These are phyloP conservation scores for Tolypocladium ovalisporum DNA, from an alignment of 2,329 filamentous ascomycete species.

Conservation along the genomic window DNA sequence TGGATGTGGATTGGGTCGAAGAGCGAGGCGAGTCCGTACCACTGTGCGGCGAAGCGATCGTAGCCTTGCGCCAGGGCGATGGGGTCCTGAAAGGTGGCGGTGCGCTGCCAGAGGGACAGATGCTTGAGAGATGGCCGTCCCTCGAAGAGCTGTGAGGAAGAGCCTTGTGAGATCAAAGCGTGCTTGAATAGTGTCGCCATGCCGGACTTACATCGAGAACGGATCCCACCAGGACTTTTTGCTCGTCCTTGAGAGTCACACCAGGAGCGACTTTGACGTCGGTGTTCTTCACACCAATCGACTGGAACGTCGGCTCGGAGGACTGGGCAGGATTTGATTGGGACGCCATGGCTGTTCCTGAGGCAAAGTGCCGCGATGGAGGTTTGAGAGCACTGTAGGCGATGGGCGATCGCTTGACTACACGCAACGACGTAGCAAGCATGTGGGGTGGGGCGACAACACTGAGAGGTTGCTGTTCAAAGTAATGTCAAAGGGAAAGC, in stretches of 20 bases:
- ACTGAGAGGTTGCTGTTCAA: no score
- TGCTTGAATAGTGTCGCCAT: neutral
- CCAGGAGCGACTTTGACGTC: neutral
- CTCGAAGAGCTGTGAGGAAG: conserved; percentile 37
- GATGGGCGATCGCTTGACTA: neutral
- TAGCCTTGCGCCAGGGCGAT: conserved; percentile 46
- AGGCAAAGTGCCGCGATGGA: no score
- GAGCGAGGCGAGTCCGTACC: conserved; percentile 48
- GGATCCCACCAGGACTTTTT: neutral
- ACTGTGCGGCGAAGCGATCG: conserved; percentile 35
- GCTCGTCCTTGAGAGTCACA: neutral
- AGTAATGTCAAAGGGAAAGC: neutral
- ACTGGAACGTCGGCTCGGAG: neutral
- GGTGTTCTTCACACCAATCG: neutral
- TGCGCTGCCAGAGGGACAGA: conserved; percentile 46
- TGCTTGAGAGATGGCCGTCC: conserved; percentile 48
- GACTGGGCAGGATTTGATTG: neutral
- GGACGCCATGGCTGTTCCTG: neutral
- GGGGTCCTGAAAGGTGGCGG: conserved; percentile 47
- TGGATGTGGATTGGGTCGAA: conserved; percentile 42
- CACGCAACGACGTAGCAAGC: neutral
- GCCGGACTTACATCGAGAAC: neutral
- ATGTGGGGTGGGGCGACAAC: neutral
- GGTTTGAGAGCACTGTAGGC: neutral
- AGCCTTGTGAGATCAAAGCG: neutral